These are phyloP conservation scores for Botryotinia calthae DNA, from an alignment of 2,329 filamentous ascomycete genomes.

Conservation along the genomic window DNA sequence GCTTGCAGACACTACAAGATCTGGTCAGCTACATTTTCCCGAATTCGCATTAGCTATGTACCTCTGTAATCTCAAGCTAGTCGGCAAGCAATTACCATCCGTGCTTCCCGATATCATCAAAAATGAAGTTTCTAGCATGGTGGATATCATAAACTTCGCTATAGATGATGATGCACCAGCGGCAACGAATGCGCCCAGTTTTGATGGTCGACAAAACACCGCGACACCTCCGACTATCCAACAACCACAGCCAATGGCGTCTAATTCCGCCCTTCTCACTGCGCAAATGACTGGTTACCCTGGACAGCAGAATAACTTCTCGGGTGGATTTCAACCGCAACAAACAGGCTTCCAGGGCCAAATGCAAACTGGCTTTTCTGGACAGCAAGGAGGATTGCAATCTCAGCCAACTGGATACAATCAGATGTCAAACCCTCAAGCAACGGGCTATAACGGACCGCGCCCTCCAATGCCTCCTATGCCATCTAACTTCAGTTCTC, in stretches of 20 bases:
- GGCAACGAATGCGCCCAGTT: conserved; percentile 67
- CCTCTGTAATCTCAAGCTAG: conserved; percentile 89
- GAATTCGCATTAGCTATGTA: conserved; percentile 99
- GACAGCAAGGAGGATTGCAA: conserved; percentile 59
- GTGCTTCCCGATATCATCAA: conserved; percentile 78
- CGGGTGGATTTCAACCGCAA: conserved; percentile 45
- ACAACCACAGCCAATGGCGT: conserved; percentile 71
- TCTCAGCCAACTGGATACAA: conserved; percentile 66
- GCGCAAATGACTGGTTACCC: conserved; percentile 69
- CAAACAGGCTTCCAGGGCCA: conserved; percentile 45
- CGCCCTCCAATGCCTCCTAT: conserved; percentile 77
- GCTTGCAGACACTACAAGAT: conserved; percentile 91
- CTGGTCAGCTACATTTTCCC: conserved; percentile 92
- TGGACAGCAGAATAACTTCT: conserved; percentile 46
- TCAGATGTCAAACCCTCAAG: conserved; percentile 64
- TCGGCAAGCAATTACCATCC: conserved; percentile 75
- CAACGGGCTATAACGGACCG: conserved; percentile 77
- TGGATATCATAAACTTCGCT: conserved; percentile 97
- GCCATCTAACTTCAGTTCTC: conserved; percentile 70
- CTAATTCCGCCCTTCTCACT: conserved; percentile 64
- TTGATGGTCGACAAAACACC: conserved; percentile 55
- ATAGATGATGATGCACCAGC: conserved; percentile 68
- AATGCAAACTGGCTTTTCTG: conserved; percentile 55
- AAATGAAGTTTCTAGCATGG: conserved; percentile 99
- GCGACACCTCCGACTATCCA: conserved; percentile 56